phyloP scores from a whole-genome alignment of 106 monocot genomes.

The Dendrobium catenatum region DNA sequence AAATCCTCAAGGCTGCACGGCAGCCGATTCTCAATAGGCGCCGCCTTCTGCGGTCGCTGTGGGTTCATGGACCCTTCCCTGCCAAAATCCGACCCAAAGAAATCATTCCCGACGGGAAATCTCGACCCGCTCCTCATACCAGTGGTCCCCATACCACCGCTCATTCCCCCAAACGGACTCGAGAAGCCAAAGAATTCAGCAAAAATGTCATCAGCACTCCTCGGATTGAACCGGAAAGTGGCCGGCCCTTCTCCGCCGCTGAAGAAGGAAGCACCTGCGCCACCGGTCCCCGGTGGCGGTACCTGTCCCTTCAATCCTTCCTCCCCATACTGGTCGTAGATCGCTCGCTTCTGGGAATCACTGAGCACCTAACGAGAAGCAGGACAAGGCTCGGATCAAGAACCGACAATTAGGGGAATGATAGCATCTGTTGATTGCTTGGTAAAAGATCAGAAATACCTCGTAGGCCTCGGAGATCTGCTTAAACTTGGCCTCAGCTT shows the following conservation, averaged over 20 bases:
- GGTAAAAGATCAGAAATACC: slow-evolving; percentile 10
- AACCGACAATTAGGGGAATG: neutral
- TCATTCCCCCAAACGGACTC: slow-evolving; percentile 48
- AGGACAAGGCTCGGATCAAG: neutral
- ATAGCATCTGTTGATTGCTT: neutral
- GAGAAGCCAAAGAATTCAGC: slow-evolving; percentile 73
- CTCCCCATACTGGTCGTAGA: slow-evolving; percentile 73
- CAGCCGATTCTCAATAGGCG: slow-evolving; percentile 50
- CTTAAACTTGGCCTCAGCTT: slow-evolving; percentile 92
- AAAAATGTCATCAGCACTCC: slow-evolving; percentile 73
- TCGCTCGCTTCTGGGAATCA: slow-evolving; percentile 68
- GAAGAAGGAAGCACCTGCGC: slow-evolving; percentile 22
- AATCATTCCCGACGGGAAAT: slow-evolving; percentile 21
- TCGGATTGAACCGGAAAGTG: slow-evolving; percentile 51
- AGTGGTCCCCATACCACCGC: slow-evolving; percentile 17
- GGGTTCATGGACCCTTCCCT: slow-evolving; percentile 31
- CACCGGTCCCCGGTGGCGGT: slow-evolving; percentile 31
- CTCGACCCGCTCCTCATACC: slow-evolving; percentile 29
- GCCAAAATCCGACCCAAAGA: slow-evolving; percentile 24
- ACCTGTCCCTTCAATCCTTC: slow-evolving; percentile 65
- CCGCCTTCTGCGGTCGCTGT: slow-evolving; percentile 36
- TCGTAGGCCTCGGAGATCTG: slow-evolving; percentile 94
- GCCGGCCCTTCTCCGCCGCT: slow-evolving; percentile 20
- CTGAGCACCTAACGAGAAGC: slow-evolving; percentile 51
- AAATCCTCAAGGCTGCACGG: slow-evolving; percentile 65